A percentile compares a stretch with the other conserved stretches of the same genome.
These are phyloP conservation scores for Shiraia bambusicola DNA, from an alignment of 2,329 filamentous ascomycete species.

Conservation along the genomic window DNA sequence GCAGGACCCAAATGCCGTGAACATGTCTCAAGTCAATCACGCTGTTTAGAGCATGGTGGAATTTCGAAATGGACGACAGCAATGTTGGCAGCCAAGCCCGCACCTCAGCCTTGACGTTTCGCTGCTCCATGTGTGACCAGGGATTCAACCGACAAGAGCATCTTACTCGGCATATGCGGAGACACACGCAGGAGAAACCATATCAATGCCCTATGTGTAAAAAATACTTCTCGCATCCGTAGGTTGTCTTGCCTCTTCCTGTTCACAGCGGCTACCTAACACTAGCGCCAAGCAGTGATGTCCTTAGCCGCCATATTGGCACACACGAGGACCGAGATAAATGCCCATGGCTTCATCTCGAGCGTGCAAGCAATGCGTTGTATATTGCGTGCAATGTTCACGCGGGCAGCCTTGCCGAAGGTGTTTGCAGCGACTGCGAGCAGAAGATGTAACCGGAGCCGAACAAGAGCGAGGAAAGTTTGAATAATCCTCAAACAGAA, in stretches of 20 bases:
- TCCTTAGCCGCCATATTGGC: slow-evolving; percentile 8
- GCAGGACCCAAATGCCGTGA: too few relatives aligned
- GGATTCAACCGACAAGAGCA: slow-evolving; percentile 13
- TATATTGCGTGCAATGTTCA: slow-evolving; percentile 32
- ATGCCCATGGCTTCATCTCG: slow-evolving; percentile 5
- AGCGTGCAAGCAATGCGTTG: slow-evolving; percentile 30
- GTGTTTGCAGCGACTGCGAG: slow-evolving; percentile 15
- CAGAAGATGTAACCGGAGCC: neutral
- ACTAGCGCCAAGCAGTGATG: neutral
- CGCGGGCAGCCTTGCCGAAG: slow-evolving; percentile 27
- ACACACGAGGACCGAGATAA: slow-evolving; percentile 7
- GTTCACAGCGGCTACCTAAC: neutral
- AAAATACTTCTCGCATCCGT: slow-evolving; percentile 11
- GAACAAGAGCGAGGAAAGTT: neutral
- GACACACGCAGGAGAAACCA: slow-evolving; percentile 15
- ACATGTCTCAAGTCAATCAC: too few relatives aligned
- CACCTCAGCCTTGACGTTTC: neutral
- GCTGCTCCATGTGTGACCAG: slow-evolving; percentile 9
- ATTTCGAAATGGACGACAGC: too few relatives aligned
- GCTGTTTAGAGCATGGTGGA: too few relatives aligned
- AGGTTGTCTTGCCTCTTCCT: neutral
- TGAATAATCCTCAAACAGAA: too few relatives aligned
- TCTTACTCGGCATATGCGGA: slow-evolving; percentile 13
- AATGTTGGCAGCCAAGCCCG: neutral
- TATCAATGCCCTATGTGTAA: slow-evolving; percentile 11